Percentiles rank a stretch among this genome's conserved stretches.
Evolutionary conservation across 306 rosid genomes (phyloP).

Genomic region (Acacia melanoxylon): DNA sequence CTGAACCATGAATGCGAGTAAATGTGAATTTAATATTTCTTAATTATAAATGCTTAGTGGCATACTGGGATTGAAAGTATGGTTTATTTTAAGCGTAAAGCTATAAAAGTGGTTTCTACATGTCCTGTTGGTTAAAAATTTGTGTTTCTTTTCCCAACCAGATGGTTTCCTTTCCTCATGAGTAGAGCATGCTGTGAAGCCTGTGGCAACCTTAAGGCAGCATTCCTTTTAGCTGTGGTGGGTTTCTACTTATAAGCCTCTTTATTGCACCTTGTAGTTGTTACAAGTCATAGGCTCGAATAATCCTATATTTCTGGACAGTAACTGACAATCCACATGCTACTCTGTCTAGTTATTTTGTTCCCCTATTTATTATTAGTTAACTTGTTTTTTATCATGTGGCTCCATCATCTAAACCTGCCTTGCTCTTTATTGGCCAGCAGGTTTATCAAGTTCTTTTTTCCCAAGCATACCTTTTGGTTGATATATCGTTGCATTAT

Average conservation of each 20-base stretch:
- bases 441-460: conserved; percentile 21
- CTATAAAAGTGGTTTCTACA: conserved; percentile 2
- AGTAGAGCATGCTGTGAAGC: conserved; percentile 96
- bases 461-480: not conserved
- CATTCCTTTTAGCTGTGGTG: conserved; percentile 97
- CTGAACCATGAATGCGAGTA: not conserved
- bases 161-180: conserved; percentile 96
- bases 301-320: conserved; percentile 10
- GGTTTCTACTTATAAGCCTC: conserved; percentile 41
- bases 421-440: conserved; percentile 10
- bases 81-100: not conserved
- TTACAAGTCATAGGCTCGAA: conserved; percentile 13
- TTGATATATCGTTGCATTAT: conserved; percentile 26
- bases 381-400: not conserved
- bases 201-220: conserved; percentile 99
- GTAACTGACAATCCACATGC: not conserved
- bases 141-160: conserved; percentile 39
- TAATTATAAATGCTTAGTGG: not conserved
- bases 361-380: not conserved
- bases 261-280: conserved; percentile 15
- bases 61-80: not conserved
- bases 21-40: conserved; percentile 10
- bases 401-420: not conserved
- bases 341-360: not conserved
- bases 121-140: conserved; percentile 30